These are phyloP conservation scores for Sechiopsis laciniata DNA, from an alignment of 306 rosid species.

Conservation along the genomic window DNA sequence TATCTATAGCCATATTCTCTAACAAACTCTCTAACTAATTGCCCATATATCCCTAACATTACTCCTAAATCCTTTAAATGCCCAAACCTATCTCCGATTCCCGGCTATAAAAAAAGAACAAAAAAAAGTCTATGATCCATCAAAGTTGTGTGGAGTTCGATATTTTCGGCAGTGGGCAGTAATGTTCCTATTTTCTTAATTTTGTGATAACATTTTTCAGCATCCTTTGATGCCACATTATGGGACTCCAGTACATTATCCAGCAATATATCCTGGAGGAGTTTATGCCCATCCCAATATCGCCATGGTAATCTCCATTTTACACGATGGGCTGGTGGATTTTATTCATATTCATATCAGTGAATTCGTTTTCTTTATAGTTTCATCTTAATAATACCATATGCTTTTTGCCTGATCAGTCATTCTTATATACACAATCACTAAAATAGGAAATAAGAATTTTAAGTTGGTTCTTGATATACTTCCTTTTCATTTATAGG, in stretches of 20 bases:
- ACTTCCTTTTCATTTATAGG: conserved; percentile 35
- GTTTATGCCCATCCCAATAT: conserved; percentile 92
- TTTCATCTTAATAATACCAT: background rate
- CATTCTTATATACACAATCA: background rate
- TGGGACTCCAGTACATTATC: conserved; percentile 93
- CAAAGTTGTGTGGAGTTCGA: conserved; percentile 11
- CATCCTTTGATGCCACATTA: conserved; percentile 85
- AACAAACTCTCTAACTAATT: too few relatives aligned
- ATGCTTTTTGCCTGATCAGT: background rate
- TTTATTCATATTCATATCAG: background rate
- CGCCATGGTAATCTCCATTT: conserved; percentile 47
- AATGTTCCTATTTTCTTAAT: background rate
- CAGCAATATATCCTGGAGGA: conserved; percentile 82
- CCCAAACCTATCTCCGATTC: too few relatives aligned
- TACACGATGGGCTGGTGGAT: background rate
- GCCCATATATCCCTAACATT: too few relatives aligned
- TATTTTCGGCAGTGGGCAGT: background rate
- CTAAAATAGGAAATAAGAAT: background rate
- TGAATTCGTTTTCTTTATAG: background rate
- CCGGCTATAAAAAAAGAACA: too few relatives aligned
- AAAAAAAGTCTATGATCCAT: conserved; percentile 2
- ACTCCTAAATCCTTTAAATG: too few relatives aligned
- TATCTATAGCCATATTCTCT: too few relatives aligned
- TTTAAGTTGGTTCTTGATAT: conserved; percentile 24
- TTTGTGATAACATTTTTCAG: conserved; percentile 38